phyloP scores from a whole-genome alignment of 768 basidiomycete genomes.

The Macrolepiota dolichaula region DNA sequence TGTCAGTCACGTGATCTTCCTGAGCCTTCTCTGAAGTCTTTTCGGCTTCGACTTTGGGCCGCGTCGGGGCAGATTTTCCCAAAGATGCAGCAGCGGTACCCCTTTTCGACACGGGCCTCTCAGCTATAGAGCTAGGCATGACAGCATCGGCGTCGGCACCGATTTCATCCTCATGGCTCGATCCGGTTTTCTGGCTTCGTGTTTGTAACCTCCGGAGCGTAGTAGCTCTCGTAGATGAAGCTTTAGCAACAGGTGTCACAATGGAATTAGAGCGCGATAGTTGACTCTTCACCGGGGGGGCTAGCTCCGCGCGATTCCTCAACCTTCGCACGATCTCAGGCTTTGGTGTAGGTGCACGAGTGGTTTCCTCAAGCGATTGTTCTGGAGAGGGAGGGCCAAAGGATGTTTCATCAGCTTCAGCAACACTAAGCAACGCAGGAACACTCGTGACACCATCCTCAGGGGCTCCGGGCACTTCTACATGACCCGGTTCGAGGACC shows the following conservation, averaged over 20 bases:
- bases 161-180: not conserved
- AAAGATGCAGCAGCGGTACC: not conserved
- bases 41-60: not conserved
- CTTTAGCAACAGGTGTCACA: not conserved
- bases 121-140: not conserved
- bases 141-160: not conserved
- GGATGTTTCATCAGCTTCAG: conserved; percentile 16
- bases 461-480: conserved; percentile 39
- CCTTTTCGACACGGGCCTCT: not conserved
- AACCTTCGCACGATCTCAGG: conserved; percentile 36
- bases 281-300: not conserved
- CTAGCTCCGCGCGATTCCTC: conserved; percentile 35
- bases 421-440: conserved; percentile 15
- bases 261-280: not conserved
- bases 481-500: conserved; percentile 31
- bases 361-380: not conserved
- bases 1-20: not conserved
- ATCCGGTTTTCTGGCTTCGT: not conserved
- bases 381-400: conserved; percentile 11
- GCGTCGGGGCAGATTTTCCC: not conserved
- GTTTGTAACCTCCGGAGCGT: conserved; percentile 14
- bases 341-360: conserved; percentile 11
- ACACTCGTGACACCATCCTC: conserved; percentile 12
- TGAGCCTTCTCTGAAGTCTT: not conserved
- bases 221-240: conserved; percentile 3